Base-by-base conservation (phyloP, 176 grass and related monocot genomes). In the Avena insularis region DNA sequence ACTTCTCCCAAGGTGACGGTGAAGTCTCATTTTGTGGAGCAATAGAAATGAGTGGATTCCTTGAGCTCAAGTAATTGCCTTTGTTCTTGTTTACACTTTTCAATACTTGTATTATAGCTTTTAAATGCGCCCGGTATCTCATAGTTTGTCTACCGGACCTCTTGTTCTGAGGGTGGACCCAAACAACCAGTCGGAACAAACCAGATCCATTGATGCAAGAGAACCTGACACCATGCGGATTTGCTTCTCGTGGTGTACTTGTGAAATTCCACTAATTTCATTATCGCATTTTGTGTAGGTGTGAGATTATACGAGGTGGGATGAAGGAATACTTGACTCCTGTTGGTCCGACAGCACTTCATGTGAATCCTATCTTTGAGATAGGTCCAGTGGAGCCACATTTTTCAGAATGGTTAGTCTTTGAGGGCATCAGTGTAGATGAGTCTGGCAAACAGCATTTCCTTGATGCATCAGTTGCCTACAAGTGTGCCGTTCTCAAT, bases 41-140 rank as follows among this genome's bases (percentile, higher is more conserved):
- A 74, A 98, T 98, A 77, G 93, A 98, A 86, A 98, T 98, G 96
- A 98, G 96, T 83, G 96, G 96, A 83, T 98, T 96, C 87, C 86
- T 98, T 80, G 92, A 98, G 83, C 93, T 98, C 12, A 96, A 98
- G 96, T 94, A 98, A 94, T 86, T 84, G 10, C 27, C 66, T 58
- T 72, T 71, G 7, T 83, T 58, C 47, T 84, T 85, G 45, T 82
- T 62, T 51, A 61, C 29, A 14, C 20, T 79, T 81, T 58, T 85
- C 21, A 78, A 1, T 87, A 79, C 61, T 75, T 74, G 23, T 57
- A 19, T 71, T 57, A 19, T 73, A 67, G 13, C 60, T 40, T 36
- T 40, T 45, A 35, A 56, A 89, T 48, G 15, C 31, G 29, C 21
- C 58, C 68, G 69, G 6, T 43, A 59, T 67, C 60, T 77, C 43